Base-by-base conservation (phyloP, 176 grass and related monocot genomes). In the Cenchrus purpureus region DNA sequence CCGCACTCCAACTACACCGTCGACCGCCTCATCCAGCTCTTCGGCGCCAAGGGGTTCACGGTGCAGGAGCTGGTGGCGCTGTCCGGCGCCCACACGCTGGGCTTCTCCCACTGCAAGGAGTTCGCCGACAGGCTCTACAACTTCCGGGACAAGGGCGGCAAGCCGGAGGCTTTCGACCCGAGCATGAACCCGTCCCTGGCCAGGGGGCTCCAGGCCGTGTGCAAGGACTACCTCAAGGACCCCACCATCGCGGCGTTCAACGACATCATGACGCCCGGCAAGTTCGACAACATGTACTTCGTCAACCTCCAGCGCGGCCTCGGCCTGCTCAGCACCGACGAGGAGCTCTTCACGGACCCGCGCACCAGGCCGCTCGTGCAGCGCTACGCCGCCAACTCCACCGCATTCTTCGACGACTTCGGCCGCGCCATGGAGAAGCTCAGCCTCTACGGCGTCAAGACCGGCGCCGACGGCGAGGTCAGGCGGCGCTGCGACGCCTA, bases 261-360 rank as follows among this genome's bases (percentile, higher is more conserved):
- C 68, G 94, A 97, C 87, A 69, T 97, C 77, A 93, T 91, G 89
- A 97, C 94, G 5, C 94, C 94, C 3, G 94, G 91, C 49, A 91
- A 87, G 69, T 91, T 87, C 80, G 89, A 97, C 89, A 97, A 97
- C 90, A 82, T 86, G 77, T 97, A 97, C 91, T 97, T 86, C 87
- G 44, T 93, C 71, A 97, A 97, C 79, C 77, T 97, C 44, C 22
- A 89, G 87, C 92, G 82, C 43, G 94, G 94, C 9, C 81, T 97
- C 11, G 94, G 89, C 12, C 73, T 97, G 68, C 94, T 97, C 68
- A 48, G 37, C 55, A 91, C 87, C 2, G 94, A 97, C 84, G 70
- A 89, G 83, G 94, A 92, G 62, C 78, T 97, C 10, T 92, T 88
- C 68, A 50, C 76, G 13, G 91, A 93, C 84, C 28, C 49, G 49